Evolutionary conservation across 1,139 yeast species (phyloP).

Genomic region (Geotrichum aggregatum): DNA sequence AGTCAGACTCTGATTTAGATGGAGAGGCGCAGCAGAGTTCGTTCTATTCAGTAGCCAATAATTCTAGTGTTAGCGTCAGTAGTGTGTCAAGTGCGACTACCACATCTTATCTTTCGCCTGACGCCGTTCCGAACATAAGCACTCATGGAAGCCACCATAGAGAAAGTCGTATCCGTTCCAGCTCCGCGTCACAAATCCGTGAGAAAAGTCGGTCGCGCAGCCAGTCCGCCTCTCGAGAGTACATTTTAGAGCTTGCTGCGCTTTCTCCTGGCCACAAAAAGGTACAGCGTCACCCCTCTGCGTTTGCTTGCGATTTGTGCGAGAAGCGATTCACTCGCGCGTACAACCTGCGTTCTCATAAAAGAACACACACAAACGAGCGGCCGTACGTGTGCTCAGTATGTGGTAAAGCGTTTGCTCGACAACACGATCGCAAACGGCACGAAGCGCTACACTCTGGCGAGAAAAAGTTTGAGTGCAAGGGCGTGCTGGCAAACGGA

Average conservation of each 20-base stretch:
- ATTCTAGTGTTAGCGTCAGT: conserved; percentile 13
- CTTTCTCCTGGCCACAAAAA: conserved; percentile 43
- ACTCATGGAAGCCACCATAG: conserved; percentile 11
- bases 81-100: conserved; percentile 10
- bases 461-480: conserved; percentile 80
- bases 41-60: conserved; percentile 8
- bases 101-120: conserved; percentile 16
- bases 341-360: conserved; percentile 84
- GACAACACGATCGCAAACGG: conserved; percentile 91
- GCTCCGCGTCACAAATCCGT: conserved; percentile 11
- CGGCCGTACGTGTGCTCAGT: conserved; percentile 81
- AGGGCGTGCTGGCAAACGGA: conserved; percentile 64
- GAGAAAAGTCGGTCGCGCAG: conserved; percentile 29
- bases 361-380: conserved; percentile 91
- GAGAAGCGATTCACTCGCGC: conserved; percentile 87
- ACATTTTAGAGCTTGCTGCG: conserved; percentile 38
- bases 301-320: conserved; percentile 79
- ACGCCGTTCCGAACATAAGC: background rate
- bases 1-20: conserved; percentile 27
- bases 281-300: conserved; percentile 71
- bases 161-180: conserved; percentile 12
- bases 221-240: conserved; percentile 33
- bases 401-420: conserved; percentile 91
- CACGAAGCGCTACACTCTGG: conserved; percentile 94
- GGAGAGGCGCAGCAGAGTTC: background rate